Evolutionary conservation across 768 basidiomycete genomes (phyloP).

Genomic region (Boletus barrowsii): DNA sequence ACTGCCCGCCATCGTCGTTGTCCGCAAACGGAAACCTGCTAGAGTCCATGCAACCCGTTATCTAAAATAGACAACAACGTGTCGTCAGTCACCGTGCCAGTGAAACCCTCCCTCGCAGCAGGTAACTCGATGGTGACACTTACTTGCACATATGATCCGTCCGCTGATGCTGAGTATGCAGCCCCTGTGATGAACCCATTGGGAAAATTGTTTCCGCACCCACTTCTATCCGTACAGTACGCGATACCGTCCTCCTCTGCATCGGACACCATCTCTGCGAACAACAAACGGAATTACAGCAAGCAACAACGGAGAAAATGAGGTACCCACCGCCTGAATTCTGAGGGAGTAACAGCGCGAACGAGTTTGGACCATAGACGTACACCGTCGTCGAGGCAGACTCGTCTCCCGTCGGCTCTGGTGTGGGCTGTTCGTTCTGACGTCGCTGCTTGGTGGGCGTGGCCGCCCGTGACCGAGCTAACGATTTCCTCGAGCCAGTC

Average conservation of each 20-base stretch:
- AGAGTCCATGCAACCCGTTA: constrained; percentile 39
- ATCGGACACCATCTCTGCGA: constrained; percentile 36
- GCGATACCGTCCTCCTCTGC: constrained; percentile 37
- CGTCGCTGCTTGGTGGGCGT: constrained; percentile 19
- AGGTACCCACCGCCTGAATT: constrained; percentile 30
- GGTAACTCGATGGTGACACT: neutral
- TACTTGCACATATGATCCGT: constrained; percentile 41
- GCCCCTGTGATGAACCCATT: constrained; percentile 39
- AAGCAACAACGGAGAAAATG: neutral
- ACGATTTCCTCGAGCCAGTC: neutral
- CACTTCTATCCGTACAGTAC: constrained; percentile 34
- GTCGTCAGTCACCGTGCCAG: neutral
- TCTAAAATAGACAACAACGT: constrained; percentile 15
- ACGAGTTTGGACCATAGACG: constrained; percentile 25
- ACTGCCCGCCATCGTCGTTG: constrained; percentile 46
- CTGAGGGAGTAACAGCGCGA: constrained; percentile 36
- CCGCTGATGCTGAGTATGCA: constrained; percentile 29
- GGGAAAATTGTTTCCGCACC: constrained; percentile 31
- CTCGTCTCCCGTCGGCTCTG: constrained; percentile 36
- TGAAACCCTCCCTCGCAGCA: neutral
- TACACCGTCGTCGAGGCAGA: constrained; percentile 37
- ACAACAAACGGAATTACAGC: neutral
- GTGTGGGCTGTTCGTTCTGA: constrained; percentile 34
- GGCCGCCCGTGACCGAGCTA: neutral
- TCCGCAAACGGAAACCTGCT: constrained; percentile 31